phyloP scores from a whole-genome alignment of 225 moss, liverwort and hornwort genomes.

The Straminergon stramineum region DNA sequence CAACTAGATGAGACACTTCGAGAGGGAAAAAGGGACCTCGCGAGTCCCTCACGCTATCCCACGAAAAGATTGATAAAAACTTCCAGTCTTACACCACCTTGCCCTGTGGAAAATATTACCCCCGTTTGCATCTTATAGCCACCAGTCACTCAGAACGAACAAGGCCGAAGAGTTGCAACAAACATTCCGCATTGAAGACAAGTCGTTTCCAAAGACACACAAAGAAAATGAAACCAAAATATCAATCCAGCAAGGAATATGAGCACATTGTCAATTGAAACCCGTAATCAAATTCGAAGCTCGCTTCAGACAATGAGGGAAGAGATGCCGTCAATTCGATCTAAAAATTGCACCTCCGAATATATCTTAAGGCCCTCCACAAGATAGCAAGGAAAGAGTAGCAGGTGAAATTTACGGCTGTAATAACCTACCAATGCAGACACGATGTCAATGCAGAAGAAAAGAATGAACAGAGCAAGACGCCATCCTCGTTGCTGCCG shows the following conservation, averaged over 20 bases:
- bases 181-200: neutral
- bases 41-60: neutral
- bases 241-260: neutral
- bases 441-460: conserved; percentile 62
- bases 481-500: conserved; percentile 57
- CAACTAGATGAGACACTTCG: neutral
- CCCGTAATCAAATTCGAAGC: neutral
- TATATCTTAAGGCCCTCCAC: neutral
- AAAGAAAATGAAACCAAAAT: neutral
- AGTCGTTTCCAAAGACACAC: neutral
- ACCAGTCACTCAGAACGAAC: neutral
- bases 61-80: neutral
- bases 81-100: neutral
- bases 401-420: neutral
- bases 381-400: neutral
- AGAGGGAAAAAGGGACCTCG: neutral
- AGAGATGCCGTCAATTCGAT: neutral
- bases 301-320: neutral
- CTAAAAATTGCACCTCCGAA: neutral
- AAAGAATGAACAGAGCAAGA: conserved; percentile 25
- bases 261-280: too few relatives aligned
- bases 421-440: conserved; percentile 30
- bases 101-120: neutral
- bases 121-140: neutral
- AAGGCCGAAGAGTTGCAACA: neutral